Evolutionary conservation across 768 basidiomycete genomes (phyloP).

Genomic region (Boletus rex-veris): DNA sequence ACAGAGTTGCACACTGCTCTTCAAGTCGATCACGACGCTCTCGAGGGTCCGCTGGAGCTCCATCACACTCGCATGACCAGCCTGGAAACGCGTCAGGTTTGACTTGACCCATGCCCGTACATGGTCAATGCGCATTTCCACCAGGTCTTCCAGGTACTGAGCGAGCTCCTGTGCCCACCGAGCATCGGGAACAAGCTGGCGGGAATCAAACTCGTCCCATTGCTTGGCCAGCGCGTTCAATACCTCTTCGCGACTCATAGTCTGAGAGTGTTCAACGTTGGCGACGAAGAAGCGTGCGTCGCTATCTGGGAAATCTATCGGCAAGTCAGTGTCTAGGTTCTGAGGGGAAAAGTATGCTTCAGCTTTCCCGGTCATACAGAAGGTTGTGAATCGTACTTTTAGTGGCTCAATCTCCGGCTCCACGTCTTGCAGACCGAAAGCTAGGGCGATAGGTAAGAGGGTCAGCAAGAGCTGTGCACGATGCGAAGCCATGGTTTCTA

Average conservation of each 20-base stretch:
- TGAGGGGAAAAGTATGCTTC: constrained; percentile 15
- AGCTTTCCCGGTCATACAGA: background rate
- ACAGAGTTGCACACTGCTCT: constrained; percentile 49
- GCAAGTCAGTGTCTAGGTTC: constrained; percentile 53
- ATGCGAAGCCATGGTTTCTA: constrained; percentile 47
- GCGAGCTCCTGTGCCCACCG: constrained; percentile 42
- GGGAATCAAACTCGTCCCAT: constrained; percentile 33
- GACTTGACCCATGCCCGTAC: constrained; percentile 49
- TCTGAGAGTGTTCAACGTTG: constrained; percentile 10
- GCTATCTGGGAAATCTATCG: constrained; percentile 38
- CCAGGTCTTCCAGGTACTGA: constrained; percentile 40
- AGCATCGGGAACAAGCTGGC: constrained; percentile 36
- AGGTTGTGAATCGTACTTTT: constrained; percentile 36
- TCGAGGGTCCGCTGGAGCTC: constrained; percentile 44
- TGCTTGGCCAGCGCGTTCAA: constrained; percentile 17
- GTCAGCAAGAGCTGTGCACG: constrained; percentile 39
- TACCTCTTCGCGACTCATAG: constrained; percentile 8
- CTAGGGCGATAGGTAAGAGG: constrained; percentile 46
- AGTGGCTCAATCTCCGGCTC: constrained; percentile 45
- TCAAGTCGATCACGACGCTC: constrained; percentile 43
- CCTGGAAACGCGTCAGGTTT: constrained; percentile 48
- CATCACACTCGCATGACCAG: constrained; percentile 43
- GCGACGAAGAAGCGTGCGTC: constrained; percentile 35
- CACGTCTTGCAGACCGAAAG: constrained; percentile 45
- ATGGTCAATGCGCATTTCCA: constrained; percentile 42